These are phyloP conservation scores for Hordeum vulgare DNA, from an alignment of 176 grass and related monocot species.

Conservation along the genomic window DNA sequence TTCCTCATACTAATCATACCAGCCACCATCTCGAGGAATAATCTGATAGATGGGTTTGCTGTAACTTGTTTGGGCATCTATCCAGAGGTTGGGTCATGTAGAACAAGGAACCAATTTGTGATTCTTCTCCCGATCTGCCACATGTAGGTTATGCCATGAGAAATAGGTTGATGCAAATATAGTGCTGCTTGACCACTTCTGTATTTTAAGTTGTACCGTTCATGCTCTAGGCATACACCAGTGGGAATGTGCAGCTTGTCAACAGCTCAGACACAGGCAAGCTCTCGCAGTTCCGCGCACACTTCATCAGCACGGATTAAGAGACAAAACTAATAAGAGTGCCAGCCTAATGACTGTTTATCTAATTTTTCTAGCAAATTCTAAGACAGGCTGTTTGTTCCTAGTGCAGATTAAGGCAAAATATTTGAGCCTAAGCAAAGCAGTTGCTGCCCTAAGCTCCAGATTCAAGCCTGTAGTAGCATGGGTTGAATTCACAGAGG, in stretches of 20 bases:
- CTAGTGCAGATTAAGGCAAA: constrained; percentile 71
- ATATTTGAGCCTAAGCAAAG: constrained; percentile 76
- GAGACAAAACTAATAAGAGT: no score
- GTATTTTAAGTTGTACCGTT: no score
- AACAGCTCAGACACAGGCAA: constrained; percentile 41
- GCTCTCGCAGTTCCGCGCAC: constrained; percentile 52
- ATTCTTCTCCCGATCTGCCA: neutral
- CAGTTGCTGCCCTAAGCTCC: constrained; percentile 44
- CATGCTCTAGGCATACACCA: constrained; percentile 59
- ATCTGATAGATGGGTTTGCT: no score
- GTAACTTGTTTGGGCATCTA: neutral
- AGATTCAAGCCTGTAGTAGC: constrained; percentile 85
- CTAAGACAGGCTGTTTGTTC: constrained; percentile 51
- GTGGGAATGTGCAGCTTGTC: constrained; percentile 63
- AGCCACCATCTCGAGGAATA: no score
- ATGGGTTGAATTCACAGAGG: constrained; percentile 82
- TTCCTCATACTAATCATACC: no score
- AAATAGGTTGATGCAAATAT: neutral
- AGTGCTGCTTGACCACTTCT: no score
- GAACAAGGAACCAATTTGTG: neutral
- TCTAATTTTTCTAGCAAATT: constrained; percentile 37
- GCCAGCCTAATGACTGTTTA: neutral
- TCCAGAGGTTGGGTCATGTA: neutral
- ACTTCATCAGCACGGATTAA: constrained; percentile 59
- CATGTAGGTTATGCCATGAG: neutral